Base-by-base conservation (phyloP, 495 filamentous ascomycete genomes). In the Cryomyces minteri region DNA sequence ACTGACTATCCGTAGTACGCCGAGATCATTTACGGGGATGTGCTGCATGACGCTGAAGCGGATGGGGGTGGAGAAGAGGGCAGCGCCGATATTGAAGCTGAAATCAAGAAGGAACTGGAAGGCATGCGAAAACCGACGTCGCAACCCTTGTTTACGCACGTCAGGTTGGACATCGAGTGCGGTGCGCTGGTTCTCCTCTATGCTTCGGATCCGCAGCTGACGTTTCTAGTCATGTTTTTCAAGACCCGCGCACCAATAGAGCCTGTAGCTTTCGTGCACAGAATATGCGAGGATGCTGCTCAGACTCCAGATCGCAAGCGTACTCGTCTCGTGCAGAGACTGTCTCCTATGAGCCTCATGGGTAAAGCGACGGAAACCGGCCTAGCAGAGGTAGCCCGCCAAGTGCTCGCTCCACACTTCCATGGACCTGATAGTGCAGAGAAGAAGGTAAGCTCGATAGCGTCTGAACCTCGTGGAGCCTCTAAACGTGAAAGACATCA, bases 361-460 rank as follows among this genome's bases (percentile, higher is more conserved):
- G 81, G 73, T 2, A 93, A 85, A 61, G 86, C 87, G 12, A 80
- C 80, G 10, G 76, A 80, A 52, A 70, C 78, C 39, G 85, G 84
- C 6, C 43, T 96, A 5, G 73, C 76, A 29, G 78, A 77, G 44
- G 72, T 94, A 32, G 79, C 79, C 1, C 69, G 62, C 56, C 63
- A 75, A 48, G 84, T 88, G 30, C 67, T 96, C 12, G 63, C 66
- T 41, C 71, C 76, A 32, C 70, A 82, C 53, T 98, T 98, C 56
- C 79, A 82, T 50, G 54, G 68, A 47, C 38, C 32, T 46, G 49
- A 45, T 32, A 41, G 45, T 41, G 29, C 43, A 31, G 43, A 39
- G 18, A 58, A 56, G 41, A 60, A 58, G 55, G 57, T 58, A 40
- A 50, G 40, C n/a, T 1, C 10, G 4, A 9, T 9, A 38, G 34